phyloP scores from a whole-genome alignment of 2,329 filamentous ascomycete species.

The Orbilia javanica region DNA sequence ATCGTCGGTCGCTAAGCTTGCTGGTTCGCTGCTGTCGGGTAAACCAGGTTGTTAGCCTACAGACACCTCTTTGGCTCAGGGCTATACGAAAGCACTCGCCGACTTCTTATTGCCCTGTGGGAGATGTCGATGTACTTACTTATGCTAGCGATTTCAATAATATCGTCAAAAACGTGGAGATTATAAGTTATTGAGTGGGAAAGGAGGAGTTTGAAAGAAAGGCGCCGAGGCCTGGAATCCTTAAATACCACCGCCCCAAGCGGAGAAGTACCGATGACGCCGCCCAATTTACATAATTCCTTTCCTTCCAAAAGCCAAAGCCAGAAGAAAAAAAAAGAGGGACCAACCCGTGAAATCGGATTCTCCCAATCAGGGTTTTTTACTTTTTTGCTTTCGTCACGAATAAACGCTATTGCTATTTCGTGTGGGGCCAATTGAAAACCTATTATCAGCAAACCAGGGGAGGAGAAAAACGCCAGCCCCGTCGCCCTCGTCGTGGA shows the following conservation, averaged over 20 bases:
- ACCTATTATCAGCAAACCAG: not conserved
- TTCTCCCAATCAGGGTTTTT: conserved; percentile 28
- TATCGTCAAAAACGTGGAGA: not conserved
- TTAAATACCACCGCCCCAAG: conserved; percentile 14
- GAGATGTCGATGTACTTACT: not conserved
- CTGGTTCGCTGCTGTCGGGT: conserved; percentile 14
- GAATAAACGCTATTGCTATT: conserved; percentile 12
- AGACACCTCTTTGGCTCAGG: not conserved
- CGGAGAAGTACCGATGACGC: conserved; percentile 29
- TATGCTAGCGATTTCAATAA: not conserved
- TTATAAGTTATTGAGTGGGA: not conserved
- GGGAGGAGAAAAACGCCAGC: not conserved
- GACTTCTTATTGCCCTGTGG: not conserved
- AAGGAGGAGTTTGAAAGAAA: not conserved
- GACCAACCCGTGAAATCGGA: not conserved
- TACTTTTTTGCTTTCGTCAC: conserved; percentile 25
- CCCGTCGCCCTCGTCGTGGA: conserved; percentile 47
- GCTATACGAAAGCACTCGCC: not conserved
- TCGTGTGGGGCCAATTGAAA: not conserved
- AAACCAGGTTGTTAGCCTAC: conserved; percentile 1
- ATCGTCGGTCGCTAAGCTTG: not conserved
- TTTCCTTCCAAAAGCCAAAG: not conserved
- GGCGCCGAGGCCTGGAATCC: conserved; percentile 5
- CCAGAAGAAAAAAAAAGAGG: not conserved
- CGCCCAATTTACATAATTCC: conserved; percentile 11